phyloP scores from a whole-genome alignment of 257 asterid species.

The Orobanche coerulescens region DNA sequence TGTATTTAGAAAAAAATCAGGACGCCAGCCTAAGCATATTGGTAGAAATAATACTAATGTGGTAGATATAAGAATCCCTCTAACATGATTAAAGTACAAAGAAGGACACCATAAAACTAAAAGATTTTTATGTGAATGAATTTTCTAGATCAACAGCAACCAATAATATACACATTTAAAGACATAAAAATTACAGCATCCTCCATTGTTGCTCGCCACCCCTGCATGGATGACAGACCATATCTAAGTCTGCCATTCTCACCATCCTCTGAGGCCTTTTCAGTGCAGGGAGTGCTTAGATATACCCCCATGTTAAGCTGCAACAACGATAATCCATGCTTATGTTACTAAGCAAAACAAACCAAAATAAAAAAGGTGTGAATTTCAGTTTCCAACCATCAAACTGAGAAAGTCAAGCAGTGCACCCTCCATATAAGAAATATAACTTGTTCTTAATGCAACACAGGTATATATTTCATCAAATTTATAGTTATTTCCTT shows the following conservation, averaged over 20 bases:
- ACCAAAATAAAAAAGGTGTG: not conserved
- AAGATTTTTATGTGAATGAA: not conserved
- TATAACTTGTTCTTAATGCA: no score
- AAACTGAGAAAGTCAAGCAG: not conserved
- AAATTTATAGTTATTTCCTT: no score
- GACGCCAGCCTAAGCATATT: conserved; percentile 10
- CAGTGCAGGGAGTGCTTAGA: conserved; percentile 83
- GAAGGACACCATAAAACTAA: conserved; percentile 11
- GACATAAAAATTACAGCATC: conserved; percentile 65
- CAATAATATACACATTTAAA: not conserved
- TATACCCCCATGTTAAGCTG: conserved; percentile 78
- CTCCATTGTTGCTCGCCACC: conserved; percentile 94
- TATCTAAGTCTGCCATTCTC: conserved; percentile 67
- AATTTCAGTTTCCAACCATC: not conserved
- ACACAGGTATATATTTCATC: no score
- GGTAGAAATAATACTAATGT: conserved; percentile 8
- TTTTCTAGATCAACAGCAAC: conserved; percentile 4
- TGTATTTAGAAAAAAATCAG: not conserved
- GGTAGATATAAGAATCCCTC: conserved; percentile 12
- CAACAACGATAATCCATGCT: conserved; percentile 15
- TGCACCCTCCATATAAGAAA: not conserved
- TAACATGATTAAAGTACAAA: conserved; percentile 7
- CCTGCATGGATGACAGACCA: conserved; percentile 92
- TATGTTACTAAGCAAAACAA: conserved; percentile 15
- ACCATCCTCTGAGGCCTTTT: conserved; percentile 70